These are phyloP conservation scores for Xylaria longipes DNA, from an alignment of 495 filamentous ascomycete genomes.

Conservation along the genomic window DNA sequence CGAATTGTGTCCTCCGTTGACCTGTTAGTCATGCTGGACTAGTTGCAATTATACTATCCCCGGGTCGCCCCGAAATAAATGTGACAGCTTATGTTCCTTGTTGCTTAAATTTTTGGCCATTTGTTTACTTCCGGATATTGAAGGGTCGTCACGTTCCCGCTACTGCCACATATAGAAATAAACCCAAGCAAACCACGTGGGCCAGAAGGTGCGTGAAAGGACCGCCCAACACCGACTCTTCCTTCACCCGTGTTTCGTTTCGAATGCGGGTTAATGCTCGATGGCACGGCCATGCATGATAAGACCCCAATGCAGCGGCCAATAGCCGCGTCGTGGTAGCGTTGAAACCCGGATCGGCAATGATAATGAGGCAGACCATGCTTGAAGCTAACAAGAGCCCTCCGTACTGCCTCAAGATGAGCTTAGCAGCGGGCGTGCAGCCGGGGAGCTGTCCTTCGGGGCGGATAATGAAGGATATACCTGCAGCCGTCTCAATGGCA, in stretches of 20 bases:
- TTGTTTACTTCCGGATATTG: not conserved
- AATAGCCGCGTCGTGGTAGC: conserved; percentile 31
- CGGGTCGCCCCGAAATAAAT: not conserved
- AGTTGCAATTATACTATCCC: not conserved
- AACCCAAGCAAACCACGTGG: conserved; percentile 15
- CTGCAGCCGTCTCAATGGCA: conserved; percentile 36
- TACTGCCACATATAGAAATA: conserved; percentile 13
- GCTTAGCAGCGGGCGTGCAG: conserved; percentile 38
- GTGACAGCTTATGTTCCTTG: not conserved
- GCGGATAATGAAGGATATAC: conserved; percentile 39
- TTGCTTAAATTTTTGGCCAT: not conserved
- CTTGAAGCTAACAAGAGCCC: conserved; percentile 47
- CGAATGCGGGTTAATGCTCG: conserved; percentile 39
- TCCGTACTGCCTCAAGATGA: conserved; percentile 49
- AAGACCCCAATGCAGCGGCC: conserved; percentile 42
- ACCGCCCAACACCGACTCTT: conserved; percentile 10
- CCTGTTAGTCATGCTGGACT: not conserved
- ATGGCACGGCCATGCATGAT: conserved; percentile 49
- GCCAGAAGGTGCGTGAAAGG: conserved; percentile 17
- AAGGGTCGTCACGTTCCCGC: not conserved
- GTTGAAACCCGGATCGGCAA: conserved; percentile 33
- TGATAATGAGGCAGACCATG: conserved; percentile 36
- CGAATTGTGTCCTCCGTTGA: not conserved
- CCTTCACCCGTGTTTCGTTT: not conserved
- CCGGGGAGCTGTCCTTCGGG: conserved; percentile 40